Conservation (phyloP, 495 filamentous ascomycete genomes). For the Podospora comata region DNA sequence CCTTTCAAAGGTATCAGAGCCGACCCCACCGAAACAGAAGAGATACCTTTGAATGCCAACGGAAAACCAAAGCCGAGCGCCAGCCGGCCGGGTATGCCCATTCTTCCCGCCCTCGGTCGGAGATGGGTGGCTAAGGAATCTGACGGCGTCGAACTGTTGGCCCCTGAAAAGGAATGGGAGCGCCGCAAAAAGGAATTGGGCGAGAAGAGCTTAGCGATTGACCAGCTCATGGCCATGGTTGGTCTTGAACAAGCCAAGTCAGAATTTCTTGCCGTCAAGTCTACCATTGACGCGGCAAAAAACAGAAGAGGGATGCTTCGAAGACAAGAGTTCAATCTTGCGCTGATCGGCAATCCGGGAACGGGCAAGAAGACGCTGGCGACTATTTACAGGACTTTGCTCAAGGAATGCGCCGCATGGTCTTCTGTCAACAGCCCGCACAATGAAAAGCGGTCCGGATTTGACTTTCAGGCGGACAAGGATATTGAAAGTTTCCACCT, state of each 20-base stretch:
- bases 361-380: slow-evolving; percentile 69
- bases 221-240: slow-evolving; percentile 54
- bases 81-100: slow-evolving; percentile 3
- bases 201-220: slow-evolving; percentile 4
- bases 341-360: slow-evolving; percentile 62
- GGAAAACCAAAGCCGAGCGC: not conserved
- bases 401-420: slow-evolving; percentile 49
- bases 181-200: slow-evolving; percentile 5
- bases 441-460: not conserved
- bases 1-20: not conserved
- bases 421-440: slow-evolving; percentile 28
- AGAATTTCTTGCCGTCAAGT: slow-evolving; percentile 54
- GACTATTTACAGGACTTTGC: slow-evolving; percentile 57
- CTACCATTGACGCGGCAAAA: slow-evolving; percentile 48
- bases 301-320: slow-evolving; percentile 46
- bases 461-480: not conserved
- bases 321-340: slow-evolving; percentile 53
- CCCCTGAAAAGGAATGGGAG: slow-evolving; percentile 6
- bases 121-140: not conserved
- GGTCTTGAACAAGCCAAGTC: slow-evolving; percentile 62
- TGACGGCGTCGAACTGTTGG: not conserved
- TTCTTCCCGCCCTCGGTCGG: slow-evolving; percentile 5
- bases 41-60: not conserved
- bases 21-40: not conserved
- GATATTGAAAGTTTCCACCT: slow-evolving; percentile 4